Conservation (phyloP, 805 yeast genomes). For the Wickerhamiella domercqiae region DNA sequence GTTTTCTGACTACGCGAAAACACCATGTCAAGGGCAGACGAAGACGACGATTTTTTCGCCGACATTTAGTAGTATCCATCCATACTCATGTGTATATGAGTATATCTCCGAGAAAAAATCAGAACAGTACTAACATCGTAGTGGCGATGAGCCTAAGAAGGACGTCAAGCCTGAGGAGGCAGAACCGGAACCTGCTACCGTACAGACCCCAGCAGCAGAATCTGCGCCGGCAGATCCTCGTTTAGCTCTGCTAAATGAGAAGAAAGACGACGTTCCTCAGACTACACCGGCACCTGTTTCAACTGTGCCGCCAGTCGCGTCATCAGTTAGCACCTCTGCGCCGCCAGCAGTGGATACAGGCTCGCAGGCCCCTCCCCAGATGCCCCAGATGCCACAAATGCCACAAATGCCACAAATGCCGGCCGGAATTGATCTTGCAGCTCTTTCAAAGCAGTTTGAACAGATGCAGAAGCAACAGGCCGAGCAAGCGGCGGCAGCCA, state of each 20-base stretch:
- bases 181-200: conserved; percentile 2
- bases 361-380: background rate
- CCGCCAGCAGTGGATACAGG: conserved; percentile 12
- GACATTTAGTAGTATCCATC: conserved; percentile 47
- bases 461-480: conserved; percentile 18
- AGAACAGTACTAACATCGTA: background rate
- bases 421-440: conserved; percentile 14
- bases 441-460: conserved; percentile 16
- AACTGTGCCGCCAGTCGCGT: conserved; percentile 16
- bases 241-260: conserved; percentile 12
- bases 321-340: conserved; percentile 3
- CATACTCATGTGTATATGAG: background rate
- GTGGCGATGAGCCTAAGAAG: background rate
- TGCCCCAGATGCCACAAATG: background rate
- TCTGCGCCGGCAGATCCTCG: conserved; percentile 9
- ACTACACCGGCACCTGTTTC: conserved; percentile 11
- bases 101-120: background rate
- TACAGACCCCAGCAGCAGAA: background rate
- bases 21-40: too few species aligned
- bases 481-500: conserved; percentile 1
- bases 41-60: conserved; percentile 87
- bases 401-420: background rate
- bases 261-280: conserved; percentile 14
- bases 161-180: conserved; percentile 2
- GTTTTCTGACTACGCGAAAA: too few species aligned